Evolutionary conservation across 2,329 filamentous ascomycete genomes (phyloP), one percentile per base, ranked within the genome.

Genomic region (Fusarium agapanthi): DNA sequence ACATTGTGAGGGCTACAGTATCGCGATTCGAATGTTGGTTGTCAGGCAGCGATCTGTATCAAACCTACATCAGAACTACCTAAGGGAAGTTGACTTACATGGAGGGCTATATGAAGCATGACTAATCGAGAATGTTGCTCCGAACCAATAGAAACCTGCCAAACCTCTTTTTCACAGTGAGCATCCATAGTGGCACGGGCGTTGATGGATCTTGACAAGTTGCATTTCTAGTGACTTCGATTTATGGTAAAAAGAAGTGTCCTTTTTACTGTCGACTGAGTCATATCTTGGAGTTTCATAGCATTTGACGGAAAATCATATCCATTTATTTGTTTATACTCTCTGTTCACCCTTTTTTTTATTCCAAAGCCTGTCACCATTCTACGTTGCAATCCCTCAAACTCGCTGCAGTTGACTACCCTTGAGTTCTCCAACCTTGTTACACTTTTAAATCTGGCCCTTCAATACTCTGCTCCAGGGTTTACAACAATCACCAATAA

Each of bases 211-310:
- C 75, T 71, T 77, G 74, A 73, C 76, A 77, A 77, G 69, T 77
- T 77, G 76, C 43, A 65, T 65, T 78, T 78, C 76, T 74, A 76
- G 75, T 61, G 69, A 75, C 76, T 77, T 78, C 75, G 75, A 78
- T 73, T 55, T 20, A 64, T 48, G 47, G 65, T 28, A 34, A 34
- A 47, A 63, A 60, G 58, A 78, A 74, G 71, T 78, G 76, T 76
- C 76, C 76, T 77, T 61, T 61, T 76, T 61, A 44, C 43, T 32
- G 11, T 30, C 20, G 63, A 66, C 70, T 78, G 73, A 78, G 66
- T 77, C 76, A 75, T 69, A 37, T 58, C 47, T 69, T 55, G 13
- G 22, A 34, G 44, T 6, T 32, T 47, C 48, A 44, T 38, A 44
- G 67, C 26, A 48, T 63, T 61, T 65, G 61, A 51, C 32, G 38